Conservation (phyloP, 345 rosid genomes). For the Eucalyptus erythrocorys region DNA sequence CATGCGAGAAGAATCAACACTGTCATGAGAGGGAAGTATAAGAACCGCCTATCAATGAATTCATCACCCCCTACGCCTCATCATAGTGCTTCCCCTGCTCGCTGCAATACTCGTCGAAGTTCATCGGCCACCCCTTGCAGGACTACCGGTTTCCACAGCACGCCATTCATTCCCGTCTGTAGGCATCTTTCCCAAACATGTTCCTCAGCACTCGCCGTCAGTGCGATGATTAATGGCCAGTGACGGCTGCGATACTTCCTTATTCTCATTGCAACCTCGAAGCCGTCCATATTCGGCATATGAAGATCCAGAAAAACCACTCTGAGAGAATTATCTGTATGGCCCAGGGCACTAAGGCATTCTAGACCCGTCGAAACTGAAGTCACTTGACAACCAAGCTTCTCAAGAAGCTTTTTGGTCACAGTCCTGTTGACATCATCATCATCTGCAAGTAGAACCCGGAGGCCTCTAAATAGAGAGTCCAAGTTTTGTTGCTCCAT, state of each 20-base stretch:
- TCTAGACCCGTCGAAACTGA: constrained; percentile 87
- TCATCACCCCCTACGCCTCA: neutral
- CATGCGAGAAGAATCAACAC: neutral
- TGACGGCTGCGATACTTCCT: constrained; percentile 63
- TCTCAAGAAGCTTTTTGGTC: constrained; percentile 70
- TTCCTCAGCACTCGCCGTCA: constrained; percentile 87
- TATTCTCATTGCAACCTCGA: constrained; percentile 78
- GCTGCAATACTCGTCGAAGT: constrained; percentile 59
- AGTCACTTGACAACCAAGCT: constrained; percentile 76
- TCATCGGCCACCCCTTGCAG: constrained; percentile 76
- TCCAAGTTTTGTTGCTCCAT: constrained; percentile 37
- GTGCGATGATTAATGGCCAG: constrained; percentile 81
- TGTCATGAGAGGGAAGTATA: neutral
- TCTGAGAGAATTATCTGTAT: constrained; percentile 43
- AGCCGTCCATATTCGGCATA: constrained; percentile 93
- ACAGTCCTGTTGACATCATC: constrained; percentile 68
- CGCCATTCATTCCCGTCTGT: constrained; percentile 77
- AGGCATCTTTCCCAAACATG: constrained; percentile 60
- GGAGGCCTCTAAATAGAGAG: constrained; percentile 57
- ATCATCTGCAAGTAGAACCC: constrained; percentile 59
- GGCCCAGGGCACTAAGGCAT: constrained; percentile 57
- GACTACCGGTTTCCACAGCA: constrained; percentile 82
- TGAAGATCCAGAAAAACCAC: constrained; percentile 74
- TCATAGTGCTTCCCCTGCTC: constrained; percentile 41
- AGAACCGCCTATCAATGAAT: neutral